These are phyloP conservation scores for Croton laevigatus DNA, from an alignment of 441 rosid species.

Conservation along the genomic window DNA sequence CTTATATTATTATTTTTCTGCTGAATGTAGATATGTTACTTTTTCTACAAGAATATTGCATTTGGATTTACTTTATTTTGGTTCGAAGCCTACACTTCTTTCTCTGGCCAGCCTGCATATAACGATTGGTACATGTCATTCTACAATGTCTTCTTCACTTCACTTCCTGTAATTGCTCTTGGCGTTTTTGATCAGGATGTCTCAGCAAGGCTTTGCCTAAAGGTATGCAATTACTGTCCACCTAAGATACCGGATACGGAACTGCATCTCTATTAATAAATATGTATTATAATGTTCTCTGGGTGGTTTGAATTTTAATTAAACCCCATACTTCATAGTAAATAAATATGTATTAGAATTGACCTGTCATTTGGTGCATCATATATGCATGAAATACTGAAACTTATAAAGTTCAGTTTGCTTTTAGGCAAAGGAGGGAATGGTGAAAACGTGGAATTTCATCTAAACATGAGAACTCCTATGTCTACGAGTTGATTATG, in stretches of 20 bases:
- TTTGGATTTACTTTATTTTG: constrained; percentile 89
- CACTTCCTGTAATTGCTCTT: constrained; percentile 90
- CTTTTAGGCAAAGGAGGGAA: too few species aligned
- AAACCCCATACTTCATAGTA: not conserved
- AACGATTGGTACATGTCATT: constrained; percentile 92
- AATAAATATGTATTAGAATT: too few species aligned
- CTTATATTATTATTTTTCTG: constrained; percentile 4
- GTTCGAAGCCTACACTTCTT: constrained; percentile 83
- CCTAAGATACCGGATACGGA: not conserved
- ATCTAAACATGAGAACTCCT: too few species aligned
- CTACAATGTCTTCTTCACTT: constrained; percentile 94
- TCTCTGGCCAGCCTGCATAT: constrained; percentile 91
- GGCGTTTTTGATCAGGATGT: constrained; percentile 94
- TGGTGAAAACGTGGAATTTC: too few species aligned
- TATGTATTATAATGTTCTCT: not conserved
- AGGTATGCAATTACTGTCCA: constrained; percentile 38
- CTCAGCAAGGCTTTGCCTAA: constrained; percentile 72
- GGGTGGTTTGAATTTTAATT: not conserved
- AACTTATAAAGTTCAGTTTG: too few species aligned
- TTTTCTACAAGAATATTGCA: constrained; percentile 87
- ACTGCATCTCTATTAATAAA: not conserved
- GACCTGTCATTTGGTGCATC: too few species aligned
- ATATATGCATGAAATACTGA: too few species aligned
- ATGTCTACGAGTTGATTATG: too few species aligned
- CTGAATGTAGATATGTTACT: constrained; percentile 75